phyloP scores from a whole-genome alignment of 2,329 filamentous ascomycete genomes.

The Paramyrothecium roridum region DNA sequence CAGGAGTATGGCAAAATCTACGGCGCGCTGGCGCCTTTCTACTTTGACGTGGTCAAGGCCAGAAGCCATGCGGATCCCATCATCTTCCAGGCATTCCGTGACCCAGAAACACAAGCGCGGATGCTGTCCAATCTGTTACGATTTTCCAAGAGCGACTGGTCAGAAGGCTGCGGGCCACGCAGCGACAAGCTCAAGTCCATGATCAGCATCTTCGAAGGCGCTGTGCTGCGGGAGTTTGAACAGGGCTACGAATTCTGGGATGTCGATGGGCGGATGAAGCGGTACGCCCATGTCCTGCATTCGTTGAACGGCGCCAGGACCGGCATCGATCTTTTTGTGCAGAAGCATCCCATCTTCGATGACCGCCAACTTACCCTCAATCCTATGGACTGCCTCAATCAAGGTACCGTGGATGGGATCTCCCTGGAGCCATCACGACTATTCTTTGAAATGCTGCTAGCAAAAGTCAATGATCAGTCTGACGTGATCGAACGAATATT shows the following conservation, averaged over 20 bases:
- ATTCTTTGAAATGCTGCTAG: slow-evolving; percentile 75
- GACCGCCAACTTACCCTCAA: slow-evolving; percentile 65
- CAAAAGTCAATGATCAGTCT: slow-evolving; percentile 79
- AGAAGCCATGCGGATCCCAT: slow-evolving; percentile 75
- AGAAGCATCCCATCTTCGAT: slow-evolving; percentile 81
- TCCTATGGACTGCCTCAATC: slow-evolving; percentile 78
- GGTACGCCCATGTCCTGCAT: slow-evolving; percentile 83
- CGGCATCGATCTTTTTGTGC: slow-evolving; percentile 80
- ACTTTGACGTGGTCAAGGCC: slow-evolving; percentile 73
- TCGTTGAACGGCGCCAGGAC: slow-evolving; percentile 76
- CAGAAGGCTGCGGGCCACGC: slow-evolving; percentile 68
- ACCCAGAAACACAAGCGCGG: slow-evolving; percentile 85
- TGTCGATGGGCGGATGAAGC: slow-evolving; percentile 81
- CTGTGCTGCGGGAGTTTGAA: slow-evolving; percentile 87
- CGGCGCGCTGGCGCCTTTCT: slow-evolving; percentile 83
- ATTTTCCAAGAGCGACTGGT: slow-evolving; percentile 79
- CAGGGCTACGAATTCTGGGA: slow-evolving; percentile 88
- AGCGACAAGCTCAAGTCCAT: slow-evolving; percentile 72
- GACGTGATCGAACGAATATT: slow-evolving; percentile 81
- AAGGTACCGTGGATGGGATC: slow-evolving; percentile 61
- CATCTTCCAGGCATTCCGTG: slow-evolving; percentile 81
- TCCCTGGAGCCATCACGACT: slow-evolving; percentile 74
- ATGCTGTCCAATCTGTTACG: slow-evolving; percentile 78
- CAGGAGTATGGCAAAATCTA: slow-evolving; percentile 92
- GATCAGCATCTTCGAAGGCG: slow-evolving; percentile 82